Base-by-base conservation (phyloP, 495 filamentous ascomycete genomes). In the Terfezia claveryi region DNA sequence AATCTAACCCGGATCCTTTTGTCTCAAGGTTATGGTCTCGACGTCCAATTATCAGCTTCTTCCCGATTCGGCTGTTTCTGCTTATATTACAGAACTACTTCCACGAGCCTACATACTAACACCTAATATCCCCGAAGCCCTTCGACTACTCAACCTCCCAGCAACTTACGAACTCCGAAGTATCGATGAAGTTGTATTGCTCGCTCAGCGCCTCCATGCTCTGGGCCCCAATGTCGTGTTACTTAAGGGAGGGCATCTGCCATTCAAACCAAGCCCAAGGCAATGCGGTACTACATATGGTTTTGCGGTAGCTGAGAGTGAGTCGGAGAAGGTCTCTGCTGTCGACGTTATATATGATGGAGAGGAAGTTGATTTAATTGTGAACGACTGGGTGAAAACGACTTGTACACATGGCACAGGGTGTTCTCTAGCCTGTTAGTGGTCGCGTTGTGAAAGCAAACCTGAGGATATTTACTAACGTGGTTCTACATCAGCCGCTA, bases 331-430 rank as follows among this genome's bases (percentile, higher is more conserved):
- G 50, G 70, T 81, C 23, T 65, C 76, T 6, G 77, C 94, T 2
- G 70, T 92, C 27, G 81, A 96, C 65, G 72, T 93, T 27, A 72
- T 94, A 2, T 75, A 75, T 57, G 79, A 86, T 38, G 74, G 76
- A 4, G 70, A 69, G 0, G 58, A 75, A 16, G 60, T 69, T 0
- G 71, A 74, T 1, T 68, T 78, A 27, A 74, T 91, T 46, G 77
- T 87, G 66, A 82, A 73, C 9, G 72, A 72, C 2, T 94, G 80
- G 62, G 68, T 82, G 23, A 65, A 73, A 2, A 82, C 81, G 6
- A 81, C 73, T 57, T 87, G 91, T 58, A 98, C 91, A 2, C 91
- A 98, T 67, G 91, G 91, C 3, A 98, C 91, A 8, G 91, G 91
- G 17, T 98, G 91, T 62, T 91, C 87, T 12, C 76, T 98, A 54